phyloP scores from a whole-genome alignment of 2,329 filamentous ascomycete genomes.

The Fusarium pseudonygamai region DNA sequence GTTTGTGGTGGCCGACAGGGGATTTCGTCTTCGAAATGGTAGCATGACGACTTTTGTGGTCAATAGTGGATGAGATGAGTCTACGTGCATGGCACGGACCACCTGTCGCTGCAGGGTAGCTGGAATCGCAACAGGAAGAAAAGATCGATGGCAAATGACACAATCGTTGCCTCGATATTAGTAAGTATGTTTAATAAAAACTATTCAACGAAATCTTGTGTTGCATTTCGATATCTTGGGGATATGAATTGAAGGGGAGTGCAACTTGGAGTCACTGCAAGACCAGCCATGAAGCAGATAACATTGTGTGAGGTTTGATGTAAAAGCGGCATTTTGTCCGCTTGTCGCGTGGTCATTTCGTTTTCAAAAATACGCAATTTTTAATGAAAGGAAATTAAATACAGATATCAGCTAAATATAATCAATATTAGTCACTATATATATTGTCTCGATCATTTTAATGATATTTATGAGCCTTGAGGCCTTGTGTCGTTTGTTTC shows the following conservation, averaged over 20 bases:
- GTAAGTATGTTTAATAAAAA: background rate
- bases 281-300: too few species aligned
- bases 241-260: accelerated
- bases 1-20: too few species aligned
- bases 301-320: accelerated
- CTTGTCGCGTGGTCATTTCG: too few species aligned
- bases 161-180: too few species aligned
- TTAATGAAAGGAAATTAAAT: too few species aligned
- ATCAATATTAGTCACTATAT: accelerated
- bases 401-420: accelerated
- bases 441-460: accelerated
- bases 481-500: background rate
- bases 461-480: accelerated
- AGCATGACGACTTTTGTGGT: accelerated
- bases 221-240: accelerated
- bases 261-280: background rate
- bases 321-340: too few species aligned
- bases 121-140: accelerated
- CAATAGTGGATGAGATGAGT: background rate
- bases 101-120: background rate
- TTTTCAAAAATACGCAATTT: too few species aligned
- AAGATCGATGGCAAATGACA: accelerated
- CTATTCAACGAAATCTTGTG: accelerated
- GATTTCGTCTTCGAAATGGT: background rate
- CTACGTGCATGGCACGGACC: background rate